A percentile compares a stretch with the other conserved stretches of the same genome.
These are phyloP conservation scores for Phytopythium ostracodes DNA, from an alignment of 352 stramenopile species.

Conservation along the genomic window DNA sequence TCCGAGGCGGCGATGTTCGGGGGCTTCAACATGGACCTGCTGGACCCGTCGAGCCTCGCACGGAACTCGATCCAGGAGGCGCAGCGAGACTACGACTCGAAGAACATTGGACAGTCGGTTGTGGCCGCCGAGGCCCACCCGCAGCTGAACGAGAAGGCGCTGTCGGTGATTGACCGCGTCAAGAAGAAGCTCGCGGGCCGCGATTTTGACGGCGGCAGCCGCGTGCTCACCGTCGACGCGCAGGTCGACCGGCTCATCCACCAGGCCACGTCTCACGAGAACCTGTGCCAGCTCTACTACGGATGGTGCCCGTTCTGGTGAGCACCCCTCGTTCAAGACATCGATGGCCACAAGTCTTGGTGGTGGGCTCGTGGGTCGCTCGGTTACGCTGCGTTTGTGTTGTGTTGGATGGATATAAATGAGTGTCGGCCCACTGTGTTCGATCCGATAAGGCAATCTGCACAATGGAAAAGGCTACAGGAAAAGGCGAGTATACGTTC, in stretches of 20 bases:
- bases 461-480: background rate
- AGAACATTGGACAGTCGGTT: slow-evolving; percentile 50
- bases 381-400: background rate
- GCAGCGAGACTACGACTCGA: slow-evolving; percentile 49
- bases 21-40: slow-evolving; percentile 52
- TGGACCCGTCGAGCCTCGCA: slow-evolving; percentile 45
- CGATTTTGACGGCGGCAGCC: slow-evolving; percentile 93
- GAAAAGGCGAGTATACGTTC: background rate
- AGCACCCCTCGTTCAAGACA: background rate
- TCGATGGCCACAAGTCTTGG: too few species aligned
- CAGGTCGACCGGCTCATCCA: slow-evolving; percentile 99
- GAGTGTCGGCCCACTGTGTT: background rate
- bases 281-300: slow-evolving; percentile 99
- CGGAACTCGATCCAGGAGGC: slow-evolving; percentile 65
- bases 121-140: slow-evolving; percentile 51
- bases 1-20: slow-evolving; percentile 59
- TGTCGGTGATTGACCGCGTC: slow-evolving; percentile 97
- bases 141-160: slow-evolving; percentile 87
- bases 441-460: too few species aligned
- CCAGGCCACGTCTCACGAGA: slow-evolving; percentile 98
- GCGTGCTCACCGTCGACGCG: slow-evolving; percentile 72
- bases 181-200: slow-evolving; percentile 99
- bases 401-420: background rate
- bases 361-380: too few species aligned
- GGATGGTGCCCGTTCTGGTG: slow-evolving; percentile 96